Conservation (phyloP, 345 rosid genomes). For the Acer saccharum region DNA sequence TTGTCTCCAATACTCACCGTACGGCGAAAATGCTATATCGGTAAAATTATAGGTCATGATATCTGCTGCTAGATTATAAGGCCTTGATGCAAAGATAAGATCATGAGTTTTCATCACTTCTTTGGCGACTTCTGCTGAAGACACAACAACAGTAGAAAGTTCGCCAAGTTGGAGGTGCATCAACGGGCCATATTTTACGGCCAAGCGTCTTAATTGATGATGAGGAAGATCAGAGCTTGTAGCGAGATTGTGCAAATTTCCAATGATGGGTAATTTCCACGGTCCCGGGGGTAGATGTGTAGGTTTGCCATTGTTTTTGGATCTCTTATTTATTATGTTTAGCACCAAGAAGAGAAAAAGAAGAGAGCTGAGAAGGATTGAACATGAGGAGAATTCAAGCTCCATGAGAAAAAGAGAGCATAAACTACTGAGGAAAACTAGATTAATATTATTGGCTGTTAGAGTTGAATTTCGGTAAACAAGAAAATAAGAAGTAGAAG, state of each 20-base stretch:
- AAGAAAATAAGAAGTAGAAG: too few species aligned
- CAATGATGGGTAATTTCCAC: constrained; percentile 34
- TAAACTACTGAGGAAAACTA: too few species aligned
- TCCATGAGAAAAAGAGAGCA: too few species aligned
- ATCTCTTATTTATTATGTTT: background rate
- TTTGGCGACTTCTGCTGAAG: constrained; percentile 28
- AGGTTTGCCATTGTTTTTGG: background rate
- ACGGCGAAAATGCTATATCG: constrained; percentile 12
- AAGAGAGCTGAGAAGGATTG: background rate
- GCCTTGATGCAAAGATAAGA: constrained; percentile 29
- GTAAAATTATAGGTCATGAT: background rate
- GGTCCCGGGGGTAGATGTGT: constrained; percentile 38
- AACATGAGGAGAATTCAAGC: too few species aligned
- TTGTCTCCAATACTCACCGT: background rate
- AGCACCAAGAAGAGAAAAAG: constrained; percentile 5
- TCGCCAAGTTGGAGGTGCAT: constrained; percentile 31
- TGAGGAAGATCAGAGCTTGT: constrained; percentile 22
- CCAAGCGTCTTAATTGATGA: constrained; percentile 16
- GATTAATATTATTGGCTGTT: too few species aligned
- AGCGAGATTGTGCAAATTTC: constrained; percentile 33
- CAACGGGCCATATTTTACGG: constrained; percentile 21
- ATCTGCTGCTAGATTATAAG: background rate
- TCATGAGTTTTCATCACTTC: constrained; percentile 35
- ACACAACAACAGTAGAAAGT: constrained; percentile 24
- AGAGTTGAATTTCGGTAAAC: too few species aligned